Conservation (phyloP, 495 filamentous ascomycete genomes). For the Aspergillus bertholletiae region DNA sequence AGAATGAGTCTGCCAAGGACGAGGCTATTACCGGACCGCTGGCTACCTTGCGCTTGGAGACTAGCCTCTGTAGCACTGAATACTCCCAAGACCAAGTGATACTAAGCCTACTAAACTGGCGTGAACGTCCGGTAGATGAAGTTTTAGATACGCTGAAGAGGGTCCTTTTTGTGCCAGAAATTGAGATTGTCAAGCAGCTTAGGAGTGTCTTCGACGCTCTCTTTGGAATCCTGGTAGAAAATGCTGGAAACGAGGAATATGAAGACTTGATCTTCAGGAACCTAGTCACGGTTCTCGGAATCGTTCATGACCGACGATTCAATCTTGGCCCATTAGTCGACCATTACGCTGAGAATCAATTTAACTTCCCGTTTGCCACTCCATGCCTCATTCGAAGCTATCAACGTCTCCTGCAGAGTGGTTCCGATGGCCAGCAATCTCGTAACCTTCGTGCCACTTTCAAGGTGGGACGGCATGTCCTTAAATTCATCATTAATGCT, state of each 20-base stretch:
- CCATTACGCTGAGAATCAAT: conserved; percentile 81
- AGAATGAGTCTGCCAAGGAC: conserved; percentile 64
- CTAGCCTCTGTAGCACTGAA: conserved; percentile 90
- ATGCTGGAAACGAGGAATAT: conserved; percentile 83
- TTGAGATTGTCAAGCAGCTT: conserved; percentile 93
- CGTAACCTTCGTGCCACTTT: conserved; percentile 85
- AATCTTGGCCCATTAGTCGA: conserved; percentile 88
- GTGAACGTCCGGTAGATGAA: conserved; percentile 64
- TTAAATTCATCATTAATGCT: conserved; percentile 93
- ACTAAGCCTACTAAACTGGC: conserved; percentile 82
- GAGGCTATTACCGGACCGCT: conserved; percentile 70
- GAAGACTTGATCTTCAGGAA: conserved; percentile 92
- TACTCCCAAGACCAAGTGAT: conserved; percentile 93
- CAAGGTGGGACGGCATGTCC: conserved; percentile 88
- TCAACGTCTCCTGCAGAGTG: conserved; percentile 71
- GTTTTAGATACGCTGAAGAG: conserved; percentile 71
- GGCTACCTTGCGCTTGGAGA: conserved; percentile 73
- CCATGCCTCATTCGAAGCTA: conserved; percentile 90
- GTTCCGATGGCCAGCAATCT: conserved; percentile 74
- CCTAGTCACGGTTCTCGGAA: conserved; percentile 83
- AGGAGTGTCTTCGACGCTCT: conserved; percentile 87
- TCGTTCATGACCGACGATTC: conserved; percentile 91
- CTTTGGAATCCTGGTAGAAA: conserved; percentile 85
- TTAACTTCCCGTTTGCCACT: conserved; percentile 91
- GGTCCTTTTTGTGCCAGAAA: conserved; percentile 90